Percentiles rank a stretch among this genome's conserved stretches.
Conservation (phyloP, 495 filamentous ascomycete genomes). For the Aspergillus ellipticus region DNA sequence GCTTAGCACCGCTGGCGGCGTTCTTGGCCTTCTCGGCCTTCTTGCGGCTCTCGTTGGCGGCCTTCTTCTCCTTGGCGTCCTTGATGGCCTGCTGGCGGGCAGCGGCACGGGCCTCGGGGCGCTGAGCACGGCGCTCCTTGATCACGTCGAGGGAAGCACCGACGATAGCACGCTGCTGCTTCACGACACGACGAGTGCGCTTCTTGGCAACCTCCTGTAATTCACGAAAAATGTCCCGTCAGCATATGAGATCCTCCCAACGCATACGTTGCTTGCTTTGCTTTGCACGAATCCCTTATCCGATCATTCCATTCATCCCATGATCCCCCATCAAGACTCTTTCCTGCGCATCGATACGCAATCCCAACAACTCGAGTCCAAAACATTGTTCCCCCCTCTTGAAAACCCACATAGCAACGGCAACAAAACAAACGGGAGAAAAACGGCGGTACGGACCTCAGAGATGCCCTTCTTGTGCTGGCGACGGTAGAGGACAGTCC, state of each 20-base stretch:
- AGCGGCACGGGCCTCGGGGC: slow-evolving; percentile 91
- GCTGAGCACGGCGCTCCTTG: slow-evolving; percentile 93
- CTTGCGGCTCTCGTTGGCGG: slow-evolving; percentile 80
- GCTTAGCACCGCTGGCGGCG: slow-evolving; percentile 69
- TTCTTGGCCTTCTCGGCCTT: slow-evolving; percentile 99
- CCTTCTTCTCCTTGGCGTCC: slow-evolving; percentile 96
- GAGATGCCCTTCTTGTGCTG: slow-evolving; percentile 99
- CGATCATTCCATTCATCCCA: background rate
- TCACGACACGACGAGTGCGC: slow-evolving; percentile 95
- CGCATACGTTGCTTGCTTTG: background rate
- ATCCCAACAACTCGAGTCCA: background rate
- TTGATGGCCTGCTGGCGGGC: slow-evolving; percentile 89
- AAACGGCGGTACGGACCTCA: slow-evolving; percentile 70
- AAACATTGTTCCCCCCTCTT: slow-evolving; percentile 6
- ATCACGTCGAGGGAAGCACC: slow-evolving; percentile 98
- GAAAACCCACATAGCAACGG: background rate
- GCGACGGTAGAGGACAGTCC: slow-evolving; percentile 95
- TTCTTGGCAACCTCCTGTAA: slow-evolving; percentile 98
- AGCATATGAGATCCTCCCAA: slow-evolving; percentile 29
- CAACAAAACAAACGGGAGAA: slow-evolving; percentile 21
- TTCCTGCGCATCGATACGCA: too few species aligned
- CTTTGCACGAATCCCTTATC: too few species aligned
- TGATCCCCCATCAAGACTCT: too few species aligned
- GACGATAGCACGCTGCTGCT: slow-evolving; percentile 97
- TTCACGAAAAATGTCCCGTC: slow-evolving; percentile 31